phyloP scores from a whole-genome alignment of 108 stramenopile genomes.

The Fragilariopsis cylindrus region DNA sequence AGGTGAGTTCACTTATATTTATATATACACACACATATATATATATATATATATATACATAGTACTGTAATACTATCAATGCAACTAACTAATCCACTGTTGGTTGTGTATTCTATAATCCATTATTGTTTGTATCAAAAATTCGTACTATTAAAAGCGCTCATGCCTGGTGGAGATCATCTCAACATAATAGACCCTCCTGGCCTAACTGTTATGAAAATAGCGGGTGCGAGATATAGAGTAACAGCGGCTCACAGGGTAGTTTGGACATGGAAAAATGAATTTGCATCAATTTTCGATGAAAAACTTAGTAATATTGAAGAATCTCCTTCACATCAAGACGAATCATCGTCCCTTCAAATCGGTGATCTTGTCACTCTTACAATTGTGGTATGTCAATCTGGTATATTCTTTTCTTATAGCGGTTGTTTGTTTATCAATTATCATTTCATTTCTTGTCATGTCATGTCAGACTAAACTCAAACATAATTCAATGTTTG shows the following conservation, averaged over 20 bases:
- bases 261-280: conserved; percentile 92
- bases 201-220: conserved; percentile 87
- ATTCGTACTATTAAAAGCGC: conserved; percentile 34
- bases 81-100: not conserved
- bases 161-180: conserved; percentile 90
- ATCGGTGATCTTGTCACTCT: conserved; percentile 83
- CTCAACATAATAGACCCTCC: conserved; percentile 87
- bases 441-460: no score
- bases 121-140: not conserved
- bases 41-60: not conserved
- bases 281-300: conserved; percentile 61
- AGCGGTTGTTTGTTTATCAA: no score
- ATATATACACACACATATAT: not conserved
- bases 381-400: conserved; percentile 58
- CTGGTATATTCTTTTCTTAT: no score
- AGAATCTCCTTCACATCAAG: conserved; percentile 3
- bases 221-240: conserved; percentile 85
- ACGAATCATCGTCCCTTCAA: conserved; percentile 39
- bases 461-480: no score
- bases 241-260: conserved; percentile 88
- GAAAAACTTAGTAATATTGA: not conserved
- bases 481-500: no score
- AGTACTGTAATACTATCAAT: not conserved
- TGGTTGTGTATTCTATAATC: not conserved
- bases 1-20: conserved; percentile 33